Base-by-base conservation (phyloP, 2,329 filamentous ascomycete species). In the Sporothrix curviconia region DNA sequence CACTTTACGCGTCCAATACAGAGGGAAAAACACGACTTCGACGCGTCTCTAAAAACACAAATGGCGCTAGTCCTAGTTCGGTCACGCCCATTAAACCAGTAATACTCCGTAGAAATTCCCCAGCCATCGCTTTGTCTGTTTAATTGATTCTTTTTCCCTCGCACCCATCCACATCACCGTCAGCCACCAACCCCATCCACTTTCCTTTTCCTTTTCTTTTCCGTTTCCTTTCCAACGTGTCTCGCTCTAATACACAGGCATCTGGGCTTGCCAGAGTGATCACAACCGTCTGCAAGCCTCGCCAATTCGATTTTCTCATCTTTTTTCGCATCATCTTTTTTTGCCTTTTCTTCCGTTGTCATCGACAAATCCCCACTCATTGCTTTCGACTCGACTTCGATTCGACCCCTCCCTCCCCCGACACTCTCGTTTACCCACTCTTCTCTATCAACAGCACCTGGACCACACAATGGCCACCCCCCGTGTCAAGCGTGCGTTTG, bases 401-500 rank as follows among this genome's bases (percentile, higher is more conserved):
- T 34, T 17, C 28, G 12, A 43, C 28, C 44, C 17, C 34, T 7
- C n/a, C 9, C 39, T 55, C 24, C 28, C 7, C 40, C 28, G 3
- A n/a, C n/a, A n/a, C n/a, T n/a, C n/a, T n/a, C n/a, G 42, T 12
- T 7, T 15, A 22, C 32, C n/a, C 46, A 37, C 17, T 25, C 3
- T 24, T 34, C 37, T 40, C 36, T 40, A 30, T n/a, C n/a, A n/a
- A n/a, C n/a, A n/a, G n/a, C n/a, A n/a, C n/a, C n/a, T n/a, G 12
- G 4, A 17, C 36, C 36, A 14, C 36, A 39, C 17, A 12, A 62
- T 58, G 66, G 66, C 61, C 59, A 82, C 70, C 56, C 77, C 78
- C 25, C 76, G 80, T 66, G 76, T 75, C 54, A 86, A 86, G 73
- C 81, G 82, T 51, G 81, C 77, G 59, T 85, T 85, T 67, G 78